Evolutionary conservation across 306 rosid genomes (phyloP), one percentile per base, ranked within the genome.

Genomic region (Erythrophleum fordii): DNA sequence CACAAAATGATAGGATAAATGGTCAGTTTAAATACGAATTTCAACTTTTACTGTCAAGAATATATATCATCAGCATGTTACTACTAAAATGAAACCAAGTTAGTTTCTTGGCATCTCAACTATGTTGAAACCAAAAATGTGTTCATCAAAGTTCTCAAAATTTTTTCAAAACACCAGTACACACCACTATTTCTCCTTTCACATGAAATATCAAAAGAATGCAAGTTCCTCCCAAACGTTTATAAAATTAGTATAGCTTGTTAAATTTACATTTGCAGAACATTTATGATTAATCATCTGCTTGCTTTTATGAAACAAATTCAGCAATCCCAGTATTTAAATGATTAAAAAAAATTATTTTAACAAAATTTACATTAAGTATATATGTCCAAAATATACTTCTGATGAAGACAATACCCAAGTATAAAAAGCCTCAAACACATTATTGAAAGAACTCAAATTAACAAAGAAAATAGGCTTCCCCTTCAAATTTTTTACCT

Each of bases 351-450:
- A 8, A 71, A 29, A 49, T 17, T 9, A 41, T 18, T 69, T 37
- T 49, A 53, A 45, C 80, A 72, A 26, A 17, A 26, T 55, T 55
- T 53, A 44, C 44, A 69, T 51, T 41, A 22, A 31, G 70, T 52
- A 55, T 58, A 66, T 61, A 71, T 37, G 51, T 31, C 25, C 53
- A 78, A 56, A 76, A 56, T 64, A 73, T 55, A 70, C 72, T 64
- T 59, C 64, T 22, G 74, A 78, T 74, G 70, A 48, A 73, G 72
- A 82, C 64, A 22, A n/a, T 55, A 42, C 37, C 69, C 75, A 75
- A 62, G 71, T n/a, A 65, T 53, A 70, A 71, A 69, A 31, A 69
- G 79, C 60, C 44, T 70, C 29, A 70, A 22, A 55, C 56, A 83
- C 66, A 56, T 60, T 37, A 17, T 77, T 72, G 45, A 48, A 23